A percentile compares a stretch with the other conserved stretches of the same genome.
phyloP scores from a whole-genome alignment of 352 stramenopile species.

The Globisporangium nodosum region DNA sequence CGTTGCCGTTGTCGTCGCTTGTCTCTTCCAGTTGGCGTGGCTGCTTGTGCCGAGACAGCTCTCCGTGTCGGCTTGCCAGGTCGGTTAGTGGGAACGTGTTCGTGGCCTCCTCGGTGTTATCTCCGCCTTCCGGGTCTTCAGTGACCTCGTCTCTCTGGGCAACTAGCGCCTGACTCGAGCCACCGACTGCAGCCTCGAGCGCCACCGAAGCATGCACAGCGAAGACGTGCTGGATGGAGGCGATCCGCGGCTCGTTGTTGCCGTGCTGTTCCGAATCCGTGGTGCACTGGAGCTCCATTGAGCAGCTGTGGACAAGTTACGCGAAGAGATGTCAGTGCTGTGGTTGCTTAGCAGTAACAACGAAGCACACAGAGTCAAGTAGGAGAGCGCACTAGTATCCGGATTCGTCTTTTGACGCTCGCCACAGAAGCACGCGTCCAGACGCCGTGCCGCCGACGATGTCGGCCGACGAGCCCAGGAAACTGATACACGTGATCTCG shows the following conservation, averaged over 20 bases:
- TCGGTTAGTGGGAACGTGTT: slow-evolving; percentile 9
- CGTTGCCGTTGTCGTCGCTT: background rate
- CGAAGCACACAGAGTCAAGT: background rate
- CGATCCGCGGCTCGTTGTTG: background rate
- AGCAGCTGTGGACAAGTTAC: slow-evolving; percentile 2
- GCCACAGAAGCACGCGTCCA: slow-evolving; percentile 49
- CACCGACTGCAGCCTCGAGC: background rate
- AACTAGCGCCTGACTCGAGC: background rate
- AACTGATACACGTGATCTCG: slow-evolving; percentile 57
- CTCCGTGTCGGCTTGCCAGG: background rate
- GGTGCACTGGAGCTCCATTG: slow-evolving; percentile 8
- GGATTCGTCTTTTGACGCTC: slow-evolving; percentile 4
- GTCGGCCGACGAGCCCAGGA: slow-evolving; percentile 35
- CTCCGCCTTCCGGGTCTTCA: background rate
- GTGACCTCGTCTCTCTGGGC: background rate
- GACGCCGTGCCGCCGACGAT: slow-evolving; percentile 45
- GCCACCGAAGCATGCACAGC: background rate
- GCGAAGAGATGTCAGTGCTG: background rate
- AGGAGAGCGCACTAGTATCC: slow-evolving; percentile 9
- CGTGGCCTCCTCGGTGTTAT: background rate
- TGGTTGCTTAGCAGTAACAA: background rate
- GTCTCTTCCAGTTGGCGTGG: slow-evolving; percentile 12
- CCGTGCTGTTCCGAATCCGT: background rate
- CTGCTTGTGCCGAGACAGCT: background rate
- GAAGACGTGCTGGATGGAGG: slow-evolving; percentile 10